phyloP scores from a whole-genome alignment of 164 flowering plant genomes.

The Stephania cephalantha region DNA sequence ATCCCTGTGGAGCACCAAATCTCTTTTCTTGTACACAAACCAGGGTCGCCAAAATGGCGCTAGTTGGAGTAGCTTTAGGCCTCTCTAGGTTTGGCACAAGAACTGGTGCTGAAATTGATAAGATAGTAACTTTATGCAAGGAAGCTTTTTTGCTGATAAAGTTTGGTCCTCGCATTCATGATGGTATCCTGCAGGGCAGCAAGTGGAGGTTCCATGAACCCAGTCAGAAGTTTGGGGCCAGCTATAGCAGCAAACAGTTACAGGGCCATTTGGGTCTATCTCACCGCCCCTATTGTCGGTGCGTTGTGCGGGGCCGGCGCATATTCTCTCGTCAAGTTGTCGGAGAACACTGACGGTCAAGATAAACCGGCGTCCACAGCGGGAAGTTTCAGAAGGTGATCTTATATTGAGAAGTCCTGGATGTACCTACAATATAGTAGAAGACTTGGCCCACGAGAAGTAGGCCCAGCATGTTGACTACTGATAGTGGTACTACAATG shows the following conservation, averaged over 20 bases:
- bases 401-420: background rate
- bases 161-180: background rate
- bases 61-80: background rate
- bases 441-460: background rate
- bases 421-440: background rate
- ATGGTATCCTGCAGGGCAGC: slow-evolving; percentile 28
- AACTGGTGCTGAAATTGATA: background rate
- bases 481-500: background rate
- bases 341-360: slow-evolving; percentile 29
- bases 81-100: background rate
- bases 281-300: slow-evolving; percentile 73
- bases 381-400: slow-evolving; percentile 42
- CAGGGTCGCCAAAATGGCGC: too few relatives aligned
- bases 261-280: slow-evolving; percentile 73
- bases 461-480: background rate
- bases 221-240: slow-evolving; percentile 81
- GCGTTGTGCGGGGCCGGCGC: slow-evolving; percentile 67
- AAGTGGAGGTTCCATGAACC: slow-evolving; percentile 87
- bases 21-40: too few relatives aligned
- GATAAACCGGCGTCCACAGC: slow-evolving; percentile 24
- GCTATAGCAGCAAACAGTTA: slow-evolving; percentile 77
- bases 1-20: too few relatives aligned
- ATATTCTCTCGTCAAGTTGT: slow-evolving; percentile 59
- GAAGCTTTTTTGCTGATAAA: background rate
- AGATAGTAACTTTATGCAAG: background rate